Conservation (phyloP, 805 yeast genomes). For the Starmerella vaccinii region DNA sequence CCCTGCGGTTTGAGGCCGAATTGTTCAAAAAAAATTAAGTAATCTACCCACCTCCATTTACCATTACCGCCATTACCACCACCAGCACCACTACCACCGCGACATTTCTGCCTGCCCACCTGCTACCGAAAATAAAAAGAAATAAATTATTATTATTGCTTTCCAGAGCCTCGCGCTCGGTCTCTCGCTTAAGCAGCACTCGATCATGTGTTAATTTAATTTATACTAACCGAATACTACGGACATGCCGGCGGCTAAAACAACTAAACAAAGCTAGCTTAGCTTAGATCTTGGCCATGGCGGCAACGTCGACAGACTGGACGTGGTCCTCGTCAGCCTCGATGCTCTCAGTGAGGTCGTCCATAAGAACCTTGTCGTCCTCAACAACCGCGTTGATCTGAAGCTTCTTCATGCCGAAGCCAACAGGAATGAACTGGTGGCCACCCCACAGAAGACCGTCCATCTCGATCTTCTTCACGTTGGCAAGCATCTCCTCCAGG, state of each 20-base stretch:
- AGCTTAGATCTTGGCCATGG: conserved; percentile 89
- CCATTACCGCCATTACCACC: no score
- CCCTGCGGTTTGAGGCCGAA: background rate
- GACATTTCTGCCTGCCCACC: no score
- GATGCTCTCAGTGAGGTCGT: conserved; percentile 64
- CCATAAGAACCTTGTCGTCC: conserved; percentile 90
- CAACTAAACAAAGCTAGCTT: no score
- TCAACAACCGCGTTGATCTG: conserved; percentile 97
- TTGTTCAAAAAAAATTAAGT: conserved; percentile 1
- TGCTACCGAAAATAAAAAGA: no score
- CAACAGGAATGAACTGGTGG: conserved; percentile 89
- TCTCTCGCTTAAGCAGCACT: no score
- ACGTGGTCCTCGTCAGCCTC: conserved; percentile 97
- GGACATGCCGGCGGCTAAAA: no score
- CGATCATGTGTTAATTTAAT: no score
- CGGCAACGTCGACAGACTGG: conserved; percentile 97
- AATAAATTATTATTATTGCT: no score
- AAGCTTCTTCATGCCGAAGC: conserved; percentile 98
- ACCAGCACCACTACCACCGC: no score
- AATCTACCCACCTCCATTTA: no score
- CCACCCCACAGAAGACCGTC: conserved; percentile 99
- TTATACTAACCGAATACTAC: background rate
- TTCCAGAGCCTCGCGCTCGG: no score
- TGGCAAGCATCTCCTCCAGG: conserved; percentile 74
- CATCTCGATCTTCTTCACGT: conserved; percentile 71